Evolutionary conservation across 306 rosid genomes (phyloP).

Genomic region (Trifolium dubium): DNA sequence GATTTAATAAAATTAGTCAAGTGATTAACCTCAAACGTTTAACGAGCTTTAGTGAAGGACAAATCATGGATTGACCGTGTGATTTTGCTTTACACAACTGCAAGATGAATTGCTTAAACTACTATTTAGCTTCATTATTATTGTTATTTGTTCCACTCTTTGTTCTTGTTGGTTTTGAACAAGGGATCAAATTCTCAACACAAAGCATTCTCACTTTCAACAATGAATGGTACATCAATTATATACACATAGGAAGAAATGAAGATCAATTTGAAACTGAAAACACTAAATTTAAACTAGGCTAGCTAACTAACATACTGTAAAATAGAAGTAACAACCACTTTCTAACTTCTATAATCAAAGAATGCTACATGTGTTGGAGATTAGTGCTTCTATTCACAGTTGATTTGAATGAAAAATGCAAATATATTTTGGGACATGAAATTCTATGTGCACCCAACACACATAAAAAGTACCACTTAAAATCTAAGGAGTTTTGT

Average conservation of each 20-base stretch:
- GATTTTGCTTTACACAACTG: no score
- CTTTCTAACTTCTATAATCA: neutral
- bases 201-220: no score
- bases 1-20: no score
- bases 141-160: no score
- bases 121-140: no score
- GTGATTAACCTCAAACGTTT: no score
- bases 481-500: neutral
- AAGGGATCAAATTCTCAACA: no score
- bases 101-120: no score
- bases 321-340: neutral
- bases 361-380: neutral
- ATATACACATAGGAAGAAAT: neutral
- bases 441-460: neutral
- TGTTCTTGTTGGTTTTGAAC: no score
- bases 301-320: neutral
- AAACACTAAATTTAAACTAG: neutral
- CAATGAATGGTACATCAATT: neutral
- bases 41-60: no score
- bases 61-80: no score
- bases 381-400: neutral
- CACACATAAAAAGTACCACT: neutral
- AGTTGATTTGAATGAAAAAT: neutral
- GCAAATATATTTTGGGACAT: neutral
- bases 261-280: neutral